A percentile compares a stretch with the other conserved stretches of the same genome.
phyloP scores from a whole-genome alignment of 306 rosid species.

The Casuarina equisetifolia region DNA sequence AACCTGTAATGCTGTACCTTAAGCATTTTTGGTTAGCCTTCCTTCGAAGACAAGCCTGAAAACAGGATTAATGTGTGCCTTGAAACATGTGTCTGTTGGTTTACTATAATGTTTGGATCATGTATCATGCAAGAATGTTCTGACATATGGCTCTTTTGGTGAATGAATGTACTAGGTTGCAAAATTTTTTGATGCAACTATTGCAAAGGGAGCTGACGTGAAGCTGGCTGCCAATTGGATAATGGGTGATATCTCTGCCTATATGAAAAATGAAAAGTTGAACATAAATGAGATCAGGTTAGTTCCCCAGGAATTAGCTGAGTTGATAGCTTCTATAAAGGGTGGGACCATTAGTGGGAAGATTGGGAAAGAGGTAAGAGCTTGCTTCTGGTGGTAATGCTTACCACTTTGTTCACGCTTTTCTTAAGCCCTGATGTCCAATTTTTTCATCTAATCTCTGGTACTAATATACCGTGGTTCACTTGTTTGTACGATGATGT shows the following conservation, averaged over 20 bases:
- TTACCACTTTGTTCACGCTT: conserved; percentile 10
- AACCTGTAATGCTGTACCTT: not conserved
- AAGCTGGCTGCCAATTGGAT: conserved; percentile 95
- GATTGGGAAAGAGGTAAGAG: conserved; percentile 88
- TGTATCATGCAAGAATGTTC: conserved; percentile 14
- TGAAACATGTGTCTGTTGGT: conserved; percentile 13
- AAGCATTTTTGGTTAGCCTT: not conserved
- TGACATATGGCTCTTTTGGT: conserved; percentile 27
- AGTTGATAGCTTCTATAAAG: conserved; percentile 83
- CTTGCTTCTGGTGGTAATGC: conserved; percentile 15
- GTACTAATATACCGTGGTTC: not conserved
- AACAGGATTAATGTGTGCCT: conserved; percentile 12
- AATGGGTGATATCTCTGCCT: conserved; percentile 91
- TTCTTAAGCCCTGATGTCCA: not conserved
- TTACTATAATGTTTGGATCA: conserved; percentile 10
- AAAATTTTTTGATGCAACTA: conserved; percentile 75
- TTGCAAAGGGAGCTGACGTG: conserved; percentile 76
- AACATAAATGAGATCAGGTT: conserved; percentile 73
- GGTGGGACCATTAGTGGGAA: conserved; percentile 82
- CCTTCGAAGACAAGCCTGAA: conserved; percentile 5
- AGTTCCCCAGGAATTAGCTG: conserved; percentile 71
- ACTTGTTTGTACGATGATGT: not conserved
- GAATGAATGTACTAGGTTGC: conserved; percentile 61
- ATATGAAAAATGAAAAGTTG: conserved; percentile 86
- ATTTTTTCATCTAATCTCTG: not conserved